Base-by-base conservation (phyloP, 1,139 yeast genomes). In the Pichia sp. region DNA sequence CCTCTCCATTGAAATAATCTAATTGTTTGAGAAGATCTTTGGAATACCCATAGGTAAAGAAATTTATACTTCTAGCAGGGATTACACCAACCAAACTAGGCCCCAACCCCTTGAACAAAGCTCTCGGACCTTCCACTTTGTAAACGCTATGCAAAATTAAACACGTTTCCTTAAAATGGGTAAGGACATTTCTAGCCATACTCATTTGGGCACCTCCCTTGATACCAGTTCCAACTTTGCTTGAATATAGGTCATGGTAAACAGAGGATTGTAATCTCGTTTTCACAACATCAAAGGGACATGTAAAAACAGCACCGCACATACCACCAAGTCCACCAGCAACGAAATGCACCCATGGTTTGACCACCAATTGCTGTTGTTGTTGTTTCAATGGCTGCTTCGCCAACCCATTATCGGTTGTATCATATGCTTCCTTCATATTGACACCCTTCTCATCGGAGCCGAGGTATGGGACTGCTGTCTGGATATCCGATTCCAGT, bases 271-370 rank as follows among this genome's bases (percentile, higher is more conserved):
- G 99, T 39, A 93, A 66, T 50, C 99, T 71, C 0, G 99, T 93
- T 56, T 93, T 93, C 32, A 93, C 95, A 37, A 93, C 96, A 60
- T 93, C 99, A 44, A 93, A 72, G 0, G 99, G 99, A 50, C 95
- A 82, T 0, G 98, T 93, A 38, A 79, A 79, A 3, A 88, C 63
- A 1, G 98, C 96, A 14, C 98, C 99, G 15, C 93, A 85, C 95
- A 91, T 91, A 10, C 98, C 99, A 25, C 97, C 98, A 20, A 84
- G 52, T 27, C 97, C 98, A 28, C 98, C 98, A n/a, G 98, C 96
- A n/a, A 88, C 84, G 56, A 88, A 91, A 61, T 88, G 96, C 7
- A 88, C 86, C 96, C 96, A 88, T 37, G 94, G 94, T 48, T 73
- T 74, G 3, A 79, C 75, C 13, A 39, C 32, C 22, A 34, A 40